phyloP scores from a whole-genome alignment of 2,329 filamentous ascomycete genomes.

The Phyllosticta citribraziliensis region DNA sequence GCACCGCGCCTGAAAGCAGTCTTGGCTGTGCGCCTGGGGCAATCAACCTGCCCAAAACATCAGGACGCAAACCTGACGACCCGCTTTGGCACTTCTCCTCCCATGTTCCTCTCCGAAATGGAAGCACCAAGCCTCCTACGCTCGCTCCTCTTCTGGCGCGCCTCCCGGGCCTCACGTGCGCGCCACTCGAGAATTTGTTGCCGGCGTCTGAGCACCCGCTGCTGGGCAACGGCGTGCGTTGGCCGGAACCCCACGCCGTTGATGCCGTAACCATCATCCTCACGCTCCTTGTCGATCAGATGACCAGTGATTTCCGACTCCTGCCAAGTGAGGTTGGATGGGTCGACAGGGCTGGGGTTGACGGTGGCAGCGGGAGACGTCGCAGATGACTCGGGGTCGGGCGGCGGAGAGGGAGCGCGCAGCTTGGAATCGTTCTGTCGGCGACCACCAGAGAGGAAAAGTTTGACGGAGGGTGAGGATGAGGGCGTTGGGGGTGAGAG shows the following conservation, averaged over 20 bases:
- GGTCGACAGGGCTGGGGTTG: constrained; percentile 15
- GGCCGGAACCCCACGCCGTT: constrained; percentile 56
- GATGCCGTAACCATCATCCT: constrained; percentile 53
- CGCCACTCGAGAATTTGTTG: constrained; percentile 53
- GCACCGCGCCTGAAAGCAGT: neutral
- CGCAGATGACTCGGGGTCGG: neutral
- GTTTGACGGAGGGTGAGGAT: constrained; percentile 8
- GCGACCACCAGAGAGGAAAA: constrained; percentile 6
- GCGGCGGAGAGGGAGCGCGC: neutral
- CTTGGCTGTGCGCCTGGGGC: neutral
- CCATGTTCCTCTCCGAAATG: neutral
- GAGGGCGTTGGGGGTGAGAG: constrained; percentile 6
- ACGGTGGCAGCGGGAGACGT: neutral
- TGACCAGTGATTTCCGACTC: constrained; percentile 55
- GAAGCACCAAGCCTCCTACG: constrained; percentile 28
- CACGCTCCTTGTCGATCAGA: constrained; percentile 41
- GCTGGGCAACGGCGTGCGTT: constrained; percentile 49
- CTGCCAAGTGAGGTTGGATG: constrained; percentile 42
- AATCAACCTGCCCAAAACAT: neutral
- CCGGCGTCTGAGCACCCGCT: constrained; percentile 45
- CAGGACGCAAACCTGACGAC: constrained; percentile 6
- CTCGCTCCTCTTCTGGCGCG: constrained; percentile 46
- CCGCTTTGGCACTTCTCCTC: neutral
- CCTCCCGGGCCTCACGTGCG: constrained; percentile 48
- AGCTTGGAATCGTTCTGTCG: neutral